Base-by-base conservation (phyloP, 164 flowering plant genomes). In the Macadamia integrifolia region DNA sequence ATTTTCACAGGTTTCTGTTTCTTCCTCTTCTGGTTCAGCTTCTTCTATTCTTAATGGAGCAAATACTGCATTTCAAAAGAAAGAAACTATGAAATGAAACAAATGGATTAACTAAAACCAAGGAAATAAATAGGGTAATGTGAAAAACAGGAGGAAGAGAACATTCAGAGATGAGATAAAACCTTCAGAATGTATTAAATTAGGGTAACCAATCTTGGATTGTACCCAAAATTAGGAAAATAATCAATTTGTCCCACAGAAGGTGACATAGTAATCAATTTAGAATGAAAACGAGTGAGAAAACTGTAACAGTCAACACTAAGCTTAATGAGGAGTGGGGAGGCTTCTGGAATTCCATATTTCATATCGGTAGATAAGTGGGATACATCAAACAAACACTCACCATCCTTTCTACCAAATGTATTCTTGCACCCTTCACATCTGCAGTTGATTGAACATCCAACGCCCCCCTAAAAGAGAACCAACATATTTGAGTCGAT, bases 401-500 rank as follows among this genome's bases (percentile, higher is more conserved):
- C 59, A 92, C 99, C 98, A 73, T 90, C 93, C 78, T 86, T 86
- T 69, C 79, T 74, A 30, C 93, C 90, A 74, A 81, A 88, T 56
- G 85, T 74, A 73, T 92, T 95, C 78, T 86, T 90, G 75, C 99
- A 95, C 6, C 91, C 91, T 82, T 90, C 99, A 75, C 99, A 92
- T 83, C 98, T 83, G 82, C 99, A 95, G 80, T 78, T 82, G 57
- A 86, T 77, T 71, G 99, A 95, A 86, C 99, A 95, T 68, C 98
- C 97, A 32, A 95, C 99, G 14, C 97, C 97, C 72, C 96, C 96
- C 99, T 95, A 60, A 70, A 70, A 48, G 60, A 29, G 48, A 69
- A 64, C 1, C 55, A 71, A 1, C 28, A 29, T 28, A 32, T 40
- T 3, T 29, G 46, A 69, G 72, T 73, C 71, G 78, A 69, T 43